These are phyloP conservation scores for Dalechampia spathulata DNA, from an alignment of 441 rosid genomes.

Conservation along the genomic window DNA sequence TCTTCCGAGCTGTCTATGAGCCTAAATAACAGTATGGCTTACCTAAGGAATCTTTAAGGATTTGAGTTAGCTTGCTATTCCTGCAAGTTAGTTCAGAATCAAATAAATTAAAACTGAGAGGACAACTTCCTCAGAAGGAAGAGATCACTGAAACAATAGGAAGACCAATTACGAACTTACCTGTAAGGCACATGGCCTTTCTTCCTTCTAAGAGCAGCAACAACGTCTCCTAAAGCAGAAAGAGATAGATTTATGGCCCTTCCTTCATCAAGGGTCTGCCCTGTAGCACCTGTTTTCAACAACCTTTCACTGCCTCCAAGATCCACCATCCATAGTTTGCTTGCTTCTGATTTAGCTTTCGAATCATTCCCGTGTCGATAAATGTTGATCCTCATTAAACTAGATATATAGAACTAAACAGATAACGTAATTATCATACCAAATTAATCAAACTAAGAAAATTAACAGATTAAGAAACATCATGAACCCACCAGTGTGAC, in stretches of 20 bases:
- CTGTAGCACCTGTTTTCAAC: conserved; percentile 74
- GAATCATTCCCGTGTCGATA: conserved; percentile 40
- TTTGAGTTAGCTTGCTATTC: conserved; percentile 94
- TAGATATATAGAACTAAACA: conserved; percentile 54
- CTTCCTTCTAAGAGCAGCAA: conserved; percentile 82
- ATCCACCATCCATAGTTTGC: conserved; percentile 97
- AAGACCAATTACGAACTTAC: conserved; percentile 32
- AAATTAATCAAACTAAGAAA: conserved; percentile 17
- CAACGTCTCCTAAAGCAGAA: conserved; percentile 86
- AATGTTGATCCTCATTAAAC: conserved; percentile 77
- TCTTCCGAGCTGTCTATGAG: no score
- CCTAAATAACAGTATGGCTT: conserved; percentile 14
- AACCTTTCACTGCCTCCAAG: conserved; percentile 90
- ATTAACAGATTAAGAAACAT: conserved; percentile 10
- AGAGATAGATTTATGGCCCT: conserved; percentile 87
- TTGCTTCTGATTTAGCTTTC: conserved; percentile 52
- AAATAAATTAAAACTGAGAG: not conserved
- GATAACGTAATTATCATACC: conserved; percentile 39
- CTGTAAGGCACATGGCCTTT: conserved; percentile 91
- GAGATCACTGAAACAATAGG: conserved; percentile 4
- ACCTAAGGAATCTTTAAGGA: conserved; percentile 91
- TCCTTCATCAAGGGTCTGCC: conserved; percentile 85
- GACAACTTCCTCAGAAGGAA: not conserved
- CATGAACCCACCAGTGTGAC: conserved; percentile 79
- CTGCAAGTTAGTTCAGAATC: conserved; percentile 43